Conservation (phyloP, 768 basidiomycete species). For the Hysterangium stoloniferum region DNA sequence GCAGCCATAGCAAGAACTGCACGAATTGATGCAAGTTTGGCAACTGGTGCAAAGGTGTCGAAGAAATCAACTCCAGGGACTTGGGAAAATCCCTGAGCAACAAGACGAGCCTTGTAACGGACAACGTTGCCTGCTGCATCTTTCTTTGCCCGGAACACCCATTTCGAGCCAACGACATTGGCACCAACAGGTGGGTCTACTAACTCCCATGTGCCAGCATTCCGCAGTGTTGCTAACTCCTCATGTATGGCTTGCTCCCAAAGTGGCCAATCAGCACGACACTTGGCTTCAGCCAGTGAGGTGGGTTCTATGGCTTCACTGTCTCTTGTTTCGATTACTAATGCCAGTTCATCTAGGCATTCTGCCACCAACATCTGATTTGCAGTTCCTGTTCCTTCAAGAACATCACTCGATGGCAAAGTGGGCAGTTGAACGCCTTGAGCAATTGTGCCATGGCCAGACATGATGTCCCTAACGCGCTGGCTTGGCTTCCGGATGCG, state of each 20-base stretch:
- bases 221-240: constrained; percentile 17
- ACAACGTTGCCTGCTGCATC: constrained; percentile 15
- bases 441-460: too few species aligned
- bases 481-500: too few species aligned
- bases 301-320: neutral
- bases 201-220: constrained; percentile 23
- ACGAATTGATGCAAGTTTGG: neutral
- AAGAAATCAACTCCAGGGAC: constrained; percentile 30
- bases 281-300: too few species aligned
- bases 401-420: too few species aligned
- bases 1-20: neutral
- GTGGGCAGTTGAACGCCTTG: too few species aligned
- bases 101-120: constrained; percentile 17
- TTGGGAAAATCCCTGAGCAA: constrained; percentile 31
- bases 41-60: constrained; percentile 16
- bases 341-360: too few species aligned
- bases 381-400: too few species aligned
- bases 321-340: too few species aligned
- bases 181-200: constrained; percentile 20
- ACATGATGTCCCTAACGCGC: too few species aligned
- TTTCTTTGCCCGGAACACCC: constrained; percentile 28
- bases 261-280: too few species aligned
- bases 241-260: constrained; percentile 22
- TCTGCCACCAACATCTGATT: too few species aligned
- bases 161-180: constrained; percentile 24